These are phyloP conservation scores for Pichia occidentalis DNA, from an alignment of 805 yeast species.

Conservation along the genomic window DNA sequence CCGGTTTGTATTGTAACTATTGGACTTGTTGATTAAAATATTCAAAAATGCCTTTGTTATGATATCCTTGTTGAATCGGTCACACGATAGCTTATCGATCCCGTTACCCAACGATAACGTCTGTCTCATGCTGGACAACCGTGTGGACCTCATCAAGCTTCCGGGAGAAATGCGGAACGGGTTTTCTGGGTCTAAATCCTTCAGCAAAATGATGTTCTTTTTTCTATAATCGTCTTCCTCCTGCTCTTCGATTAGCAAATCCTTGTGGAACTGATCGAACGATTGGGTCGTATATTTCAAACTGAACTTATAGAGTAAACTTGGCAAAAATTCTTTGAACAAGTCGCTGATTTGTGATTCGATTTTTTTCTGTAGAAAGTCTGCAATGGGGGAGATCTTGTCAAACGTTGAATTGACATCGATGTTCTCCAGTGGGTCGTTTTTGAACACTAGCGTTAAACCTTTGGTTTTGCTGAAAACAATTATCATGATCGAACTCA, in stretches of 20 bases:
- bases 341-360: constrained; percentile 73
- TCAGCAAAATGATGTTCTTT: constrained; percentile 36
- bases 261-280: constrained; percentile 32
- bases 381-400: constrained; percentile 75
- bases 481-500: constrained; percentile 77
- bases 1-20: constrained; percentile 26
- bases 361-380: constrained; percentile 73
- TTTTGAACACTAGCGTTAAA: constrained; percentile 76
- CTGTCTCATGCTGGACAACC: constrained; percentile 68
- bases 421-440: constrained; percentile 81
- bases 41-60: constrained; percentile 30
- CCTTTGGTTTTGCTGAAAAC: constrained; percentile 81
- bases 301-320: constrained; percentile 68
- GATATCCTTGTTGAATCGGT: constrained; percentile 28
- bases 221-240: constrained; percentile 24
- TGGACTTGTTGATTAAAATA: constrained; percentile 22
- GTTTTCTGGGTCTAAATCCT: constrained; percentile 46
- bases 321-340: constrained; percentile 79
- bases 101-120: constrained; percentile 59
- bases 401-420: constrained; percentile 84
- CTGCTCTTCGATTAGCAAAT: constrained; percentile 28
- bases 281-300: constrained; percentile 50
- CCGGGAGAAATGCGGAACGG: constrained; percentile 57
- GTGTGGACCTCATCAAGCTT: constrained; percentile 58
- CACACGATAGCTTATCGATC: constrained; percentile 24